Percentiles rank a stretch among this genome's conserved stretches.
Evolutionary conservation across 108 stramenopile species (phyloP).

Genomic region (Skeletonema costatum): DNA sequence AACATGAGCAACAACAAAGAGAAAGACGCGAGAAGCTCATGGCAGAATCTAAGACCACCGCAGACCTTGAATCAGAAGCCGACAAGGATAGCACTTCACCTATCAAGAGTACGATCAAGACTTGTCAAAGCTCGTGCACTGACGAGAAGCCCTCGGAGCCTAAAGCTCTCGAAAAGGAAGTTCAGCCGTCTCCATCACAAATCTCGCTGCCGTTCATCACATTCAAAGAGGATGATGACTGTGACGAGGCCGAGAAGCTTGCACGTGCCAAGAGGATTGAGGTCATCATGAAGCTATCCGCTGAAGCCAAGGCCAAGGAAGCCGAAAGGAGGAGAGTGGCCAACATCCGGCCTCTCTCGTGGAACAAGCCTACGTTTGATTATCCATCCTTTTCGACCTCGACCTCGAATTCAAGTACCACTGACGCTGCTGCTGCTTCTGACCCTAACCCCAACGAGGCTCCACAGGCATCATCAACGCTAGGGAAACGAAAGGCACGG

Average conservation of each 20-base stretch:
- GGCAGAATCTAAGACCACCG: too few relatives aligned
- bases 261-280: constrained; percentile 1
- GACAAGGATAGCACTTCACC: background rate
- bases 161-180: too few relatives aligned
- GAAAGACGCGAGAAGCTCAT: too few relatives aligned
- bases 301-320: background rate
- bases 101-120: background rate
- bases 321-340: background rate
- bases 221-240: background rate
- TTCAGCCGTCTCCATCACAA: background rate
- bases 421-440: too few relatives aligned
- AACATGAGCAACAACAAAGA: too few relatives aligned
- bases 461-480: background rate
- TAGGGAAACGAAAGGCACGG: background rate
- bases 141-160: background rate
- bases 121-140: background rate
- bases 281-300: background rate
- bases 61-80: too few relatives aligned
- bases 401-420: background rate
- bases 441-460: background rate
- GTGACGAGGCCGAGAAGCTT: background rate
- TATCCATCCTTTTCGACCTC: background rate
- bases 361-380: background rate
- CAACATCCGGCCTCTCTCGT: background rate
- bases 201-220: background rate